phyloP scores from a whole-genome alignment of 2,329 filamentous ascomycete species.

The Simplicillium sp. region DNA sequence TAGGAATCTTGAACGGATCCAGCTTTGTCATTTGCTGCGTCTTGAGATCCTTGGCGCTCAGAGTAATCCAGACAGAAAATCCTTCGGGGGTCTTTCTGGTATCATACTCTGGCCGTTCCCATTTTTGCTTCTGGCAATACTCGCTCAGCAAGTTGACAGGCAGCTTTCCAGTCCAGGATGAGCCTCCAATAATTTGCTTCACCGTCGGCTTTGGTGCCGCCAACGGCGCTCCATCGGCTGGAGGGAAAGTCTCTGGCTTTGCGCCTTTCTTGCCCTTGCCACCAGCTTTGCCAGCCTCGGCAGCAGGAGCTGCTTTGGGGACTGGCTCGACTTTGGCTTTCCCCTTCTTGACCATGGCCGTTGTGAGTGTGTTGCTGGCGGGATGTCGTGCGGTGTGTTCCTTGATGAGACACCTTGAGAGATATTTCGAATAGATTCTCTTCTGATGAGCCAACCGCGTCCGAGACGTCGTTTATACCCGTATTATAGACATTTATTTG shows the following conservation, averaged over 20 bases:
- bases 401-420: not conserved
- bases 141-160: conserved; percentile 90
- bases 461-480: too few species aligned
- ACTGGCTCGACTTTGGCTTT: conserved; percentile 38
- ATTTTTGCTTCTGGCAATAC: conserved; percentile 91
- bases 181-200: conserved; percentile 81
- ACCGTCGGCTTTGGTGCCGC: conserved; percentile 48
- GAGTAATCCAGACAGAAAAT: conserved; percentile 70
- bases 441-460: too few species aligned
- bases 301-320: conserved; percentile 18
- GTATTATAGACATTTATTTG: too few species aligned
- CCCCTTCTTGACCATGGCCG: conserved; percentile 40
- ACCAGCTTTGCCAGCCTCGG: conserved; percentile 33
- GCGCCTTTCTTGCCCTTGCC: conserved; percentile 46
- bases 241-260: conserved; percentile 24
- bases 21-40: conserved; percentile 68
- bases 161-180: conserved; percentile 95
- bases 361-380: not conserved
- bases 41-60: conserved; percentile 69
- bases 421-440: not conserved
- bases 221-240: conserved; percentile 18
- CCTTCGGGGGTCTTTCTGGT: conserved; percentile 67
- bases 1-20: conserved; percentile 74
- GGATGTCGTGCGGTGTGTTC: not conserved
- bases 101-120: conserved; percentile 88